A percentile compares a stretch with the other conserved stretches of the same genome.
phyloP scores from a whole-genome alignment of 371 early-diverging fungal species.

The Lichtheimia hyalospora region DNA sequence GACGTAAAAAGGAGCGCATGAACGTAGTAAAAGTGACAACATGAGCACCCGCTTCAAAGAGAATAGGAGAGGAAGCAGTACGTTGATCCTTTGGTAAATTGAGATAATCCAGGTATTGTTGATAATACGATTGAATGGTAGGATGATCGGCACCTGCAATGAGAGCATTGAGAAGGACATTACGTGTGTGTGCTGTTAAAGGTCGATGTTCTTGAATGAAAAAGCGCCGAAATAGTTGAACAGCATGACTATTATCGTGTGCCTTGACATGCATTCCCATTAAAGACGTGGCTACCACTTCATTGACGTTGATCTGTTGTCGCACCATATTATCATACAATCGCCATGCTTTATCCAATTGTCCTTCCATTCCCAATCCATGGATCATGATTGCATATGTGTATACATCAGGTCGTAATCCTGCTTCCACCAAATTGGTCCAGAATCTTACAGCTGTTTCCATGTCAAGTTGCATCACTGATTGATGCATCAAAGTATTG shows the following conservation, averaged over 20 bases:
- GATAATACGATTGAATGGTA: constrained; percentile 28
- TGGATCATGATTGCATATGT: constrained; percentile 50
- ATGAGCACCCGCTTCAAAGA: constrained; percentile 24
- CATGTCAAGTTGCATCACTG: constrained; percentile 35
- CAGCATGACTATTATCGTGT: constrained; percentile 37
- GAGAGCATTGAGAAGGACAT: constrained; percentile 41
- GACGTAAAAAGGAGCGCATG: constrained; percentile 51
- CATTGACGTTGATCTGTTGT: constrained; percentile 24
- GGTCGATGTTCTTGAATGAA: constrained; percentile 15
- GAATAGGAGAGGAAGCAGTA: not conserved
- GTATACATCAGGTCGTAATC: constrained; percentile 41
- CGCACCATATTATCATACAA: constrained; percentile 35
- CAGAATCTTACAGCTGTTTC: constrained; percentile 43
- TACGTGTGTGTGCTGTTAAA: constrained; percentile 33
- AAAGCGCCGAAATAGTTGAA: constrained; percentile 35
- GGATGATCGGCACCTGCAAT: constrained; percentile 22
- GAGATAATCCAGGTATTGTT: constrained; percentile 21
- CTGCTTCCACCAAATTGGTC: constrained; percentile 35
- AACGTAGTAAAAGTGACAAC: constrained; percentile 45
- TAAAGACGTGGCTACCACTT: constrained; percentile 36
- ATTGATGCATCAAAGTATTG: constrained; percentile 49
- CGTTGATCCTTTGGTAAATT: not conserved
- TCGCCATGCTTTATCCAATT: constrained; percentile 48
- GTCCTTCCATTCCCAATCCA: constrained; percentile 32
- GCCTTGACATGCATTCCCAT: constrained; percentile 52